Base-by-base conservation (phyloP, 805 yeast species). In the Candida ortonii region DNA sequence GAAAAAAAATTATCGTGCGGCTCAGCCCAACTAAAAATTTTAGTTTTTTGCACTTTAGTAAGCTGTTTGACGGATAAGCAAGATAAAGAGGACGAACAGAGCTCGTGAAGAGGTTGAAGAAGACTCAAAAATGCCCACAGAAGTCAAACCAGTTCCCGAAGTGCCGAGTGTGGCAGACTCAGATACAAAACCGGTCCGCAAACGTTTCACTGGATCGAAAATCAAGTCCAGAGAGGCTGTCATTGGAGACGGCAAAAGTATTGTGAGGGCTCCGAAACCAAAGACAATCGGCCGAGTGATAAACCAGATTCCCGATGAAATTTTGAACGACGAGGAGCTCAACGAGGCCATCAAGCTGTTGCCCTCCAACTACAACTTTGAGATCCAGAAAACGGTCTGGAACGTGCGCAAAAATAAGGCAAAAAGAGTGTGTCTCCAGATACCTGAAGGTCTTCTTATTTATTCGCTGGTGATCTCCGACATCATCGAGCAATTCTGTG, bases 401-500 rank as follows among this genome's bases (percentile, higher is more conserved):
- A 90, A 90, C 53, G 82, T 93, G 23, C 70, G 74, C 27, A 86
- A 86, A 53, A 67, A 73, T 41, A 63, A 64, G 11, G 90, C 96
- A 11, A 83, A 73, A 45, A 67, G 95, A 41, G 96, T 94, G 5
- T 96, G 96, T 2, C 62, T 93, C 16, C 98, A 93, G 53, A 85
- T 93, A 96, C 98, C 98, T 2, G 98, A 93, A 61, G 98, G 98
- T 1, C 62, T 93, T 19, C 65, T 93, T 31, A 84, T 93, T 1
- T 93, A 89, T 55, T 80, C 97, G 0, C 70, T 95, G 41, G 73
- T 93, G 23, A 76, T 93, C n/a, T 73, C 95, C 4, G 98, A 93
- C 61, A 90, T 93, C 16, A 57, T 93, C 22, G 95, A 87, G 53
- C 96, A 89, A 59, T 90, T 93, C 49, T 89, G 97, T 57, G 61